Conservation (phyloP, 1,139 yeast species). For the Yamadazyma songkhlaensis region DNA sequence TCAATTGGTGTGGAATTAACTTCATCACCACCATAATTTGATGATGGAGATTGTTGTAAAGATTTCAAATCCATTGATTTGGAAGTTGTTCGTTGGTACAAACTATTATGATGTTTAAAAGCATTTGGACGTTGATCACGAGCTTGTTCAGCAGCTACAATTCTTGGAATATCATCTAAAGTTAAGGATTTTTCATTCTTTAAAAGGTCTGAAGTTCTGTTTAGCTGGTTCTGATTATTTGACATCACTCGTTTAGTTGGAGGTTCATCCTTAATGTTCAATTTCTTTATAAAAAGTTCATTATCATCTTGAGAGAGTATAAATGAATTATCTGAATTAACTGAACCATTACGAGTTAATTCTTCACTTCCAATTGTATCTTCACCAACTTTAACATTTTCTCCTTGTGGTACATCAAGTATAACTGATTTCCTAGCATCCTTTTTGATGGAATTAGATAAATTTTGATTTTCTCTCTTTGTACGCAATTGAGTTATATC, state of each 20-base stretch:
- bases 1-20: not conserved
- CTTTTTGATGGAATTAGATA: slow-evolving; percentile 55
- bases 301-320: slow-evolving; percentile 24
- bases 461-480: slow-evolving; percentile 64
- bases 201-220: slow-evolving; percentile 63
- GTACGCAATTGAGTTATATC: slow-evolving; percentile 80
- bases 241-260: slow-evolving; percentile 22
- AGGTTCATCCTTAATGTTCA: slow-evolving; percentile 48
- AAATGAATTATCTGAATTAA: slow-evolving; percentile 19
- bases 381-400: slow-evolving; percentile 20
- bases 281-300: slow-evolving; percentile 33
- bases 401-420: slow-evolving; percentile 57
- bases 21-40: not conserved
- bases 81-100: slow-evolving; percentile 35
- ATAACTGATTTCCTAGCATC: slow-evolving; percentile 45
- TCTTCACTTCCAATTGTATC: slow-evolving; percentile 14
- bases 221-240: slow-evolving; percentile 32
- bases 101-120: slow-evolving; percentile 61
- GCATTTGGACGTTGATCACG: slow-evolving; percentile 89
- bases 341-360: slow-evolving; percentile 11
- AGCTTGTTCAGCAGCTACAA: slow-evolving; percentile 96
- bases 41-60: slow-evolving; percentile 5
- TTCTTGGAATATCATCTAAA: slow-evolving; percentile 92
- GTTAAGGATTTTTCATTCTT: slow-evolving; percentile 85
- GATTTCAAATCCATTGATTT: slow-evolving; percentile 20